These are phyloP conservation scores for Cladosporium phlei DNA, from an alignment of 2,329 filamentous ascomycete species.

Conservation along the genomic window DNA sequence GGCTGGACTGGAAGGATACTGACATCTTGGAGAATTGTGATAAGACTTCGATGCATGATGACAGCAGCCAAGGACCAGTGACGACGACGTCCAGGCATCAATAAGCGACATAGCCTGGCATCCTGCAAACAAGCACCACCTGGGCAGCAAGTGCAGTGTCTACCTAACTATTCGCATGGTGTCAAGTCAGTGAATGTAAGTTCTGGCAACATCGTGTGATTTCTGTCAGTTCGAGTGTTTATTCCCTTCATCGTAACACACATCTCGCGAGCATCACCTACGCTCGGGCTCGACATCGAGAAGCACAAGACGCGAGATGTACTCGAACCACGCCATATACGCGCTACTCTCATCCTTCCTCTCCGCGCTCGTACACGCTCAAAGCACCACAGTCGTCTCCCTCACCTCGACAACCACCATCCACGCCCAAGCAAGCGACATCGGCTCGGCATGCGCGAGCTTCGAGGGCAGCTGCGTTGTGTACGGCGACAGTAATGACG, in stretches of 20 bases:
- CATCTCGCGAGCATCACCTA: too few species aligned
- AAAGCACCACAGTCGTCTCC: constrained; percentile 8
- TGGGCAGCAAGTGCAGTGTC: background rate
- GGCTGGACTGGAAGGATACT: too few species aligned
- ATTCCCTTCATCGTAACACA: too few species aligned
- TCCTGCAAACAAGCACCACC: constrained; percentile 1
- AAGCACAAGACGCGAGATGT: too few species aligned
- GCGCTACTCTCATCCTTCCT: background rate
- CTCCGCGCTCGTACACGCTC: background rate
- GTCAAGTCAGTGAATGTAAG: too few species aligned
- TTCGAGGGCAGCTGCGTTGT: constrained; percentile 8
- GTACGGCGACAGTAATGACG: constrained; percentile 4
- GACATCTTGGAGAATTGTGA: background rate
- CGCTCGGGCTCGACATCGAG: too few species aligned
- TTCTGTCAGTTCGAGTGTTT: too few species aligned
- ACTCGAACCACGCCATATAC: background rate
- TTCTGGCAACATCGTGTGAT: too few species aligned
- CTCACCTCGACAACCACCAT: background rate
- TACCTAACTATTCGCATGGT: too few species aligned
- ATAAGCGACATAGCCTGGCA: background rate
- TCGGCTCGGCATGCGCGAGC: constrained; percentile 1
- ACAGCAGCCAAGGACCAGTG: too few species aligned
- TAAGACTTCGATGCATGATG: background rate
- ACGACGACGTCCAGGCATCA: constrained; percentile 6
- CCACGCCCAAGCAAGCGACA: constrained; percentile 1